phyloP scores from a whole-genome alignment of 1,284 basidiomycete species.

The Leccinum angustisporum region DNA sequence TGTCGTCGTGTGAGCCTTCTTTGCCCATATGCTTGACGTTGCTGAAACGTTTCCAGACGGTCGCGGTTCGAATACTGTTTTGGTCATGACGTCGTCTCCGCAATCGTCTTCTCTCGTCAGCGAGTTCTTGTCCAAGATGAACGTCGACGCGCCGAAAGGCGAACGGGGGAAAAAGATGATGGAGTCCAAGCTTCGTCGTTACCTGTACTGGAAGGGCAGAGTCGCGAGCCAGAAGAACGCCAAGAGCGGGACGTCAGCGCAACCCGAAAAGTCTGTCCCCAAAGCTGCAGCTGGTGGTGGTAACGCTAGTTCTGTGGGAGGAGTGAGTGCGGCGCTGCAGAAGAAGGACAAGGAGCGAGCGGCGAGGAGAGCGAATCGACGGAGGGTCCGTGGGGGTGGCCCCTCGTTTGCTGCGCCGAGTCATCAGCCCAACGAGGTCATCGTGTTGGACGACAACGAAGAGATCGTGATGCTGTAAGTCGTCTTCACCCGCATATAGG shows the following conservation, averaged over 20 bases:
- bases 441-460: slow-evolving; percentile 51
- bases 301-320: slow-evolving; percentile 1
- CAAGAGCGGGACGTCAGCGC: slow-evolving; percentile 6
- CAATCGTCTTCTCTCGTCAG: slow-evolving; percentile 73
- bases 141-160: slow-evolving; percentile 54
- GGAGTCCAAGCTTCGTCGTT: slow-evolving; percentile 66
- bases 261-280: slow-evolving; percentile 7
- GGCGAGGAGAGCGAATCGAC: slow-evolving; percentile 52
- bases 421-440: slow-evolving; percentile 29
- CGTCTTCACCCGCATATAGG: neutral
- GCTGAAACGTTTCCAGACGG: slow-evolving; percentile 33
- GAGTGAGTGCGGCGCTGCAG: slow-evolving; percentile 67
- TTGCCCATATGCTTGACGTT: slow-evolving; percentile 18
- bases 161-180: slow-evolving; percentile 75
- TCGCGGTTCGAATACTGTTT: slow-evolving; percentile 73
- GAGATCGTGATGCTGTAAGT: slow-evolving; percentile 28
- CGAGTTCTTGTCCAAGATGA: slow-evolving; percentile 75
- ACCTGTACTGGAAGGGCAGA: slow-evolving; percentile 82
- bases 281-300: slow-evolving; percentile 1
- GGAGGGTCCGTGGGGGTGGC: slow-evolving; percentile 67
- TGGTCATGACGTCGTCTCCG: slow-evolving; percentile 88
- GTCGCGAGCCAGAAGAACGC: slow-evolving; percentile 34
- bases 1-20: slow-evolving; percentile 29
- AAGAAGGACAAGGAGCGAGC: slow-evolving; percentile 63
- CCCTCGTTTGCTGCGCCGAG: slow-evolving; percentile 31